Evolutionary conservation across 2,329 filamentous ascomycete genomes (phyloP), one percentile per base, ranked within the genome.

Genomic region (Hymenoscyphus scutula): DNA sequence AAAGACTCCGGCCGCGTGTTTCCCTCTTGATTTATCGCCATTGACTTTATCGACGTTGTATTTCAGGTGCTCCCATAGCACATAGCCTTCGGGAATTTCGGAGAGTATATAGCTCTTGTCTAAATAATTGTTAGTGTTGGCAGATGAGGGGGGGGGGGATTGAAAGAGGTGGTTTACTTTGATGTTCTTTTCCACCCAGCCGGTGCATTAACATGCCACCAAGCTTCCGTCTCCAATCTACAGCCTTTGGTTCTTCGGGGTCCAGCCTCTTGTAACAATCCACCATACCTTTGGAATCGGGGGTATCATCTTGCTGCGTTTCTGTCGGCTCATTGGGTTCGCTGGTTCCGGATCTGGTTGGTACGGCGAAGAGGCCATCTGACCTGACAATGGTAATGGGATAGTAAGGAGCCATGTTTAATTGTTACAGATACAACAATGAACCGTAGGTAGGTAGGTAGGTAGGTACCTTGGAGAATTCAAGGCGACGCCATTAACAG

Each of bases 211-310:
- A 74, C 82, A 85, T 84, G n/a, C 81, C 81, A 25, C 81, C 83
- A 62, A 86, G 75, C 74, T 85, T 85, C 64, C 82, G 76, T 61
- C 82, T 76, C 83, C 83, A 86, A 67, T 86, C 83, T 6, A 82
- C 69, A 66, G 82, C 79, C 69, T 84, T 85, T 5, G 77, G 71
- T 65, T 84, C 81, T 54, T 82, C 78, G 10, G 75, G 71, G 11
- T 76, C 75, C 6, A 84, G 76, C 65, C 79, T 74, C 62, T 80
- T 78, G 74, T 84, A 85, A 74, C 77, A 85, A 72, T 84, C 81
- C 63, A 78, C 77, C 61, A 81, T 76, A 48, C 82, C 83, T 68
- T 84, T 78, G 29, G 76, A 76, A 68, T 85, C 79, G 25, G 82
- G 81, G 45, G 74, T 79, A 63, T 77, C 76, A 70, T 84, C 78